Base-by-base conservation (phyloP, 345 rosid genomes). In the Camelina sativa region DNA sequence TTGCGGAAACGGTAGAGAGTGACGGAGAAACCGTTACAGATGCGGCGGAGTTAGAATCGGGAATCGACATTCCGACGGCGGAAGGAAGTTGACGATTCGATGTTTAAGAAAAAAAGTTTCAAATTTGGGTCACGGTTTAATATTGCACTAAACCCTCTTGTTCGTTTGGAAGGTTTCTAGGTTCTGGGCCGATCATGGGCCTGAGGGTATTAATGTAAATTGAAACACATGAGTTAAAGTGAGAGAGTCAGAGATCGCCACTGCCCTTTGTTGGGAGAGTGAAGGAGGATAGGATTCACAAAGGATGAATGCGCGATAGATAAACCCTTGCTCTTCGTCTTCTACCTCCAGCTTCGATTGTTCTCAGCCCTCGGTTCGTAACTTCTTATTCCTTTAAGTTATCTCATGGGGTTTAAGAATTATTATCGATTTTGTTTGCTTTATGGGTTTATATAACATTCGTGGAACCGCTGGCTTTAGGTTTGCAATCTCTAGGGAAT, bases 31-130 rank as follows among this genome's bases (percentile, higher is more conserved):
- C 61, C 63, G 80, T 11, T 72, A 51, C 60, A 32, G 76, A 8
- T 69, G 79, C 59, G 58, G 64, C 7, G 44, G 76, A n/a, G 54
- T 34, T 65, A 68, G 80, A 71, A 75, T 71, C 63, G 63, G 79
- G 17, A 66, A 23, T 63, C 15, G 72, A 74, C 79, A 79, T 79
- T 2, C 47, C 61, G 71, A 38, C 80, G 76, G 71, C 72, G 71
- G 72, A 63, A 37, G 57, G 57, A 41, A 20, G 32, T n/a, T 44
- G 62, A 3, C 20, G 11, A 70, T 32, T 32, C 6, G 66, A 47
- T 41, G 69, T 64, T 61, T 16, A 10, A 0, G 4, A 22, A 46
- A 46, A 46, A 63, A 47, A 69, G 72, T 56, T 77, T 77, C 76
- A 77, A 70, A 71, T 77, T 65, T 77, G 47, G 66, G 8, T 63